Percentiles rank a stretch among this genome's conserved stretches.
Conservation (phyloP, 768 basidiomycete genomes). For the Chlorophyllum brunneum region DNA sequence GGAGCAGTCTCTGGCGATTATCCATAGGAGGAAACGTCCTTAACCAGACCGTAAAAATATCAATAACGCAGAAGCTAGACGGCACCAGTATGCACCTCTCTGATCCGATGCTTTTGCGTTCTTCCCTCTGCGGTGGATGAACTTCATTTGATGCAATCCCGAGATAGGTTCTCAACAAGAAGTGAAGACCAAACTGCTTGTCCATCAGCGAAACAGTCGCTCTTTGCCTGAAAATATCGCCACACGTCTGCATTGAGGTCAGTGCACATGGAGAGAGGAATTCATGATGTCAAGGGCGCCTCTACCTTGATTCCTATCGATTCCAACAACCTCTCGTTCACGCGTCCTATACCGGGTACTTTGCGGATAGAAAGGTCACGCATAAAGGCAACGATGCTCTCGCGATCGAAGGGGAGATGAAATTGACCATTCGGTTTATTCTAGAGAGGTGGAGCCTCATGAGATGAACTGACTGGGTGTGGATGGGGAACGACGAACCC, state of each 20-base stretch:
- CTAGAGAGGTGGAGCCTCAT: slow-evolving; percentile 28
- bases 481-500: slow-evolving; percentile 36
- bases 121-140: slow-evolving; percentile 69
- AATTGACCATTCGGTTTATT: slow-evolving; percentile 97
- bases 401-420: slow-evolving; percentile 60
- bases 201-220: slow-evolving; percentile 78
- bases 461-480: not conserved
- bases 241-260: slow-evolving; percentile 61
- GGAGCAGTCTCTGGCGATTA: slow-evolving; percentile 62
- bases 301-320: slow-evolving; percentile 81
- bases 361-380: slow-evolving; percentile 78
- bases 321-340: slow-evolving; percentile 83
- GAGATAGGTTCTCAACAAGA: slow-evolving; percentile 75
- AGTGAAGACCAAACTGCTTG: slow-evolving; percentile 76
- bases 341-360: slow-evolving; percentile 87
- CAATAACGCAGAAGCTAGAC: not conserved
- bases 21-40: slow-evolving; percentile 19
- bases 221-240: slow-evolving; percentile 80
- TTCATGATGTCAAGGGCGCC: not conserved
- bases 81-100: slow-evolving; percentile 45
- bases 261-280: slow-evolving; percentile 1
- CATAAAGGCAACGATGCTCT: slow-evolving; percentile 74
- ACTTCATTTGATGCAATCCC: slow-evolving; percentile 87
- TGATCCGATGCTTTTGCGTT: slow-evolving; percentile 88
- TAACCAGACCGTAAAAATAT: not conserved